Base-by-base conservation (phyloP, 2,329 filamentous ascomycete species). In the Penicillium sp. region DNA sequence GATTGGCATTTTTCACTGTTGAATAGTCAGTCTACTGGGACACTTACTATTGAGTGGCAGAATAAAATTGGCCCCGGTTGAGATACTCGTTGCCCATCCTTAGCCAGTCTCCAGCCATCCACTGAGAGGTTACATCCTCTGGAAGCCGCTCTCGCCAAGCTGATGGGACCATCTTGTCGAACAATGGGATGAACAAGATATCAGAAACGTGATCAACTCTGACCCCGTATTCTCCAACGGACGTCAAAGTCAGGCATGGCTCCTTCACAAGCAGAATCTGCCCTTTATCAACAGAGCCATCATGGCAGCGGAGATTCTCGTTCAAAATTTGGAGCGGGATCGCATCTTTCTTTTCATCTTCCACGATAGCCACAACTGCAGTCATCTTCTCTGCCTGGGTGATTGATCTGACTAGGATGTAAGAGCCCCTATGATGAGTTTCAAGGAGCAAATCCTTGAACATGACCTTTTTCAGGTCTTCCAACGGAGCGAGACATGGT, bases 191-290 rank as follows among this genome's bases (percentile, higher is more conserved):
- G 58, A 71, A 74, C 3, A 78, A 57, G 19, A 84, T 61, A 57
- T 85, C 82, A n/a, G 76, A 78, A 15, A 80, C 63, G 62, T 86
- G 83, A 57, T 86, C 82, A 13, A 84, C 78, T 6, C 81, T 75
- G n/a, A 86, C 27, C 0, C 69, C 72, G 64, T 81, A 81, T 0
- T 69, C 47, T 2, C 77, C 76, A 29, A 77, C 66, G 0, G 62
- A 65, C n/a, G 71, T 71, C 0, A 64, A 25, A 58, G 80, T 81
- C 62, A 84, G 77, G 61, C 77, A 84, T 0, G 82, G 82, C 57
- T 86, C 82, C 61, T 84, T 86, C 25, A 86, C 50, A 27, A 84
- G 64, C 12, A 77, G 72, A 0, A 78, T 62, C 15, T 67, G 68
- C 1, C 71, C 69, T n/a, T 43, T 25, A 1, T 13, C 25, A 19